Evolutionary conservation across 2,329 filamentous ascomycete species (phyloP), one percentile per base, ranked within the genome.

Genomic region (Bipolaris victoriae): DNA sequence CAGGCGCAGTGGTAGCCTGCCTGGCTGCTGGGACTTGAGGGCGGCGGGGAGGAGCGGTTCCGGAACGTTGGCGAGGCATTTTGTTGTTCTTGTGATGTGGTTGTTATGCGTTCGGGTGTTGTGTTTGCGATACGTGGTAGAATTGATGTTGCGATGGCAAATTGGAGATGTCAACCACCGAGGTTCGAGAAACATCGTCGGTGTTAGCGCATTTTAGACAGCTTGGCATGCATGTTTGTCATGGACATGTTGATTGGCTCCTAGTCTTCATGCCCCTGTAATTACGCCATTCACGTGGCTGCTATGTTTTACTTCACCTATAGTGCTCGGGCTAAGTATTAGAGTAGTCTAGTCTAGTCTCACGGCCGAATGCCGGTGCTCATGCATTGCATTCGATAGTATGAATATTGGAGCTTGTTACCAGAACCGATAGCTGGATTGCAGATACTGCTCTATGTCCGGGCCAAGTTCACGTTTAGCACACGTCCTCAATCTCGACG

Each of bases 401-500:
- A 29, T 29, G 26, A 29, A 29, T 29, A 29, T 29, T 20, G 20
- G 20, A 20, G 20, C 20, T 20, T 20, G 20, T 20, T 20, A 20
- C 20, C 2, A 20, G 20, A 20, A 20, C 20, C 20, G 20, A 20
- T 20, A 20, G 20, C 20, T 20, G 20, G 20, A 3, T 3, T 20
- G 20, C 20, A 20, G 20, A 20, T 20, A 20, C 20, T 20, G 20
- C 20, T 3, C 20, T 20, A 20, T 20, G 20, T 20, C 20, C 20
- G 20, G 3, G 20, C 20, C 20, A 20, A 20, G 20, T 20, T 20
- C 20, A 20, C 20, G 22, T 24, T 39, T 49, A 75, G 55, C 90
- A 94, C 22, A 92, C 81, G 77, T 93, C 87, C 78, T 93, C 90
- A 50, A 90, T 80, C 69, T 88, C 81, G 53, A 85, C 76, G 5